Conservation (phyloP, 2,329 filamentous ascomycete genomes). For the Pseudogymnoascus sp. region DNA sequence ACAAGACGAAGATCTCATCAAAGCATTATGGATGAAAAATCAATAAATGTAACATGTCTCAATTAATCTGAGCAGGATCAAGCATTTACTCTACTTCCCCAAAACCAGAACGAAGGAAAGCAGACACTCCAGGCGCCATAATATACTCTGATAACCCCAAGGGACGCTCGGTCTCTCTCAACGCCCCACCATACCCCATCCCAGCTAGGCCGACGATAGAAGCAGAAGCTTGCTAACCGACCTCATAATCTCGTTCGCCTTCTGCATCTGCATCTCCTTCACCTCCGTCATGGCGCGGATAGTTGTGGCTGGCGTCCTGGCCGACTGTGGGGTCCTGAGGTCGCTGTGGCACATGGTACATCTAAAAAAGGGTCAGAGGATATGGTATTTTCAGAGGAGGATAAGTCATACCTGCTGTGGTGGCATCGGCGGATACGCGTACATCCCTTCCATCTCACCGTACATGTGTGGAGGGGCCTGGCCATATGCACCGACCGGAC, state of each 20-base stretch:
- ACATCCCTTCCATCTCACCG: conserved; percentile 75
- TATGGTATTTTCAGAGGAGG: background rate
- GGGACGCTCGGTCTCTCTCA: background rate
- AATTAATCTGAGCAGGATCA: background rate
- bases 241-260: conserved; percentile 38
- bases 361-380: conserved; percentile 23
- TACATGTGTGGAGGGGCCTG: conserved; percentile 74
- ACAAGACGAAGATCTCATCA: background rate
- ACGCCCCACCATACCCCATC: conserved; percentile 5
- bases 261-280: conserved; percentile 39
- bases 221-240: conserved; percentile 44
- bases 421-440: conserved; percentile 72
- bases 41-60: background rate
- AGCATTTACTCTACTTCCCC: background rate
- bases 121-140: conserved; percentile 6
- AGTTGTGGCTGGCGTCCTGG: conserved; percentile 31
- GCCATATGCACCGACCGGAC: conserved; percentile 64
- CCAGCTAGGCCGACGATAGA: conserved; percentile 44
- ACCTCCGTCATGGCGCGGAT: conserved; percentile 33
- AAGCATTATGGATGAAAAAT: background rate
- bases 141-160: conserved; percentile 8
- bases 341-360: conserved; percentile 35
- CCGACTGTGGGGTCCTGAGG: conserved; percentile 31
- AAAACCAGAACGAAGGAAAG: background rate
- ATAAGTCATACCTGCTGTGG: conserved; percentile 63